Base-by-base conservation (phyloP, 257 asterid species). In the Solanum bulbocastanum region DNA sequence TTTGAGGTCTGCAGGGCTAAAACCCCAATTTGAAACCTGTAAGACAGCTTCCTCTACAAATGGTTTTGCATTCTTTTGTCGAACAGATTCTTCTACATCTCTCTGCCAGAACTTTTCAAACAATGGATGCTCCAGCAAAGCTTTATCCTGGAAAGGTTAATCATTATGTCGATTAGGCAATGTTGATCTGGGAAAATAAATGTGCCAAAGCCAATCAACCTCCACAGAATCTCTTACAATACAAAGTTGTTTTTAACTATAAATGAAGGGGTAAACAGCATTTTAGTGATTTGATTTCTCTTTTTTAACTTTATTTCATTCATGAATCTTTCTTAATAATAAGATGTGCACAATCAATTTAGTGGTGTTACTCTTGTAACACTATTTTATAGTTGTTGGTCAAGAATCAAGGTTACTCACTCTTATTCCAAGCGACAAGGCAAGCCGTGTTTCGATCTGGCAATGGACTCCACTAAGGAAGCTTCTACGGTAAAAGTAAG, bases 11-110 rank as follows among this genome's bases (percentile, higher is more conserved):
- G 92, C 87, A 78, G 95, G 90, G 93, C 97, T 92, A 94, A 97
- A 97, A 78, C 98, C 98, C 99, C 99, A 97, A 88, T 93, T 88
- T 7, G 99, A 95, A 87, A 97, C 98, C 93, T 91, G 98, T 66
- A 95, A 87, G 71, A 89, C 93, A 60, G 99, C 96, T 91, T 97
- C 99, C 93, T 97, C 96, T 16, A 96, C 93, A 87, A 97, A 96
- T 65, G 99, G 98, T 87, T 89, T 91, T 39, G 88, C 94, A 44
- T 93, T 95, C 73, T 73, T 91, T 84, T 95, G 99, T 36, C 98
- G 93, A 72, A 95, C 96, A 6, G 99, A 96, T 92, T 97, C 99
- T 88, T 97, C 99, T 37, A 96, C 91, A 58, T 96, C 97, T 87
- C 98, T 94, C 86, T 91, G 96, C 98, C 98, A 96, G 88, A 93